Conservation (phyloP, 2,329 filamentous ascomycete genomes). For the Coleophoma cylindrospora region DNA sequence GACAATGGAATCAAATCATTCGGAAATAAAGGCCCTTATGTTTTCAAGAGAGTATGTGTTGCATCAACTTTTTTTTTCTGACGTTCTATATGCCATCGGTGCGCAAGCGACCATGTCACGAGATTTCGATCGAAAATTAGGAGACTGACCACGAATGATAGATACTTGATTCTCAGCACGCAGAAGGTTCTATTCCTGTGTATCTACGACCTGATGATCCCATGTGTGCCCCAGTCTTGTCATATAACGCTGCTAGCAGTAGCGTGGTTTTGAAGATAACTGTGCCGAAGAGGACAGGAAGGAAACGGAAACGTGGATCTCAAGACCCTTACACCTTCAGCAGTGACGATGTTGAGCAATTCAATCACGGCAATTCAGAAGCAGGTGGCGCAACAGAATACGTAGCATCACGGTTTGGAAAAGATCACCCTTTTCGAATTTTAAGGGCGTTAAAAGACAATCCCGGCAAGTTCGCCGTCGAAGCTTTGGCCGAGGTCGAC, state of each 20-base stretch:
- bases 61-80: not conserved
- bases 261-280: constrained; percentile 85
- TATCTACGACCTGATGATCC: constrained; percentile 77
- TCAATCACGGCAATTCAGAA: no score
- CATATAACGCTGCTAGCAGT: constrained; percentile 69
- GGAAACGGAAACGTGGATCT: constrained; percentile 78
- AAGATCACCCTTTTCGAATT: constrained; percentile 50
- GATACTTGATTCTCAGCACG: constrained; percentile 38
- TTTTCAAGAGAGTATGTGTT: constrained; percentile 22
- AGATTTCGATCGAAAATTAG: no score
- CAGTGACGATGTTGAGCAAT: no score
- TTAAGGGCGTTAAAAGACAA: constrained; percentile 68
- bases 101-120: no score
- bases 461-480: constrained; percentile 57
- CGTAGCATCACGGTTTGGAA: constrained; percentile 21
- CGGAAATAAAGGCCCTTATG: constrained; percentile 29
- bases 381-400: not conserved
- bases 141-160: constrained; percentile 14
- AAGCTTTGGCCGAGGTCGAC: constrained; percentile 67
- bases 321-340: constrained; percentile 50
- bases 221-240: constrained; percentile 72
- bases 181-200: constrained; percentile 54
- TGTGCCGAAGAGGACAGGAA: constrained; percentile 79
- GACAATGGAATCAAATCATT: constrained; percentile 60
- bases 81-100: no score